phyloP scores from a whole-genome alignment of 1,139 yeast genomes.

The Suhomyces atakaporum region DNA sequence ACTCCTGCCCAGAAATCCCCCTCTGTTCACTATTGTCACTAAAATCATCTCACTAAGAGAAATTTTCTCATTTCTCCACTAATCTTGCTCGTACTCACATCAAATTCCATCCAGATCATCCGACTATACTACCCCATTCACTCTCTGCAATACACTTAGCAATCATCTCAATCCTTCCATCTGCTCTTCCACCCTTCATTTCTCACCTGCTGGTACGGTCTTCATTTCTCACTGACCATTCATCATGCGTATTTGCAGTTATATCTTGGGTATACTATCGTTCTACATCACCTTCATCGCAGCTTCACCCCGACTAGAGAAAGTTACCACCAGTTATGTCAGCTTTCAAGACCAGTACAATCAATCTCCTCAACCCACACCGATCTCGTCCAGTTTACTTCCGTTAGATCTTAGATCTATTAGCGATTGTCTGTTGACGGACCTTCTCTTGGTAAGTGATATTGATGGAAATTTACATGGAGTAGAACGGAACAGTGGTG shows the following conservation, averaged over 20 bases:
- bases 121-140: too few relatives aligned
- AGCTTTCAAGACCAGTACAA: constrained; percentile 7
- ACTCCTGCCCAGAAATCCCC: too few relatives aligned
- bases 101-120: too few relatives aligned
- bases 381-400: constrained; percentile 17
- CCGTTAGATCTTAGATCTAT: constrained; percentile 46
- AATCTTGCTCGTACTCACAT: too few relatives aligned
- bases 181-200: too few relatives aligned
- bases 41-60: too few relatives aligned
- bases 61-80: too few relatives aligned
- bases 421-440: constrained; percentile 59
- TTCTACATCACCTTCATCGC: constrained; percentile 9
- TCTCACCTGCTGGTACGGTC: too few relatives aligned
- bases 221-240: background rate
- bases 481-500: constrained; percentile 74
- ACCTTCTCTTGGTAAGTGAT: constrained; percentile 71
- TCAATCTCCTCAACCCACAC: constrained; percentile 10
- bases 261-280: constrained; percentile 10
- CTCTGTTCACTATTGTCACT: too few relatives aligned
- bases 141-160: too few relatives aligned
- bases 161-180: too few relatives aligned
- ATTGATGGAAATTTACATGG: constrained; percentile 90
- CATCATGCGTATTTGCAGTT: constrained; percentile 12
- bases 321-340: constrained; percentile 19
- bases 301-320: constrained; percentile 31